Evolutionary conservation across 2,329 filamentous ascomycete genomes (phyloP), one percentile per base, ranked within the genome.

Genomic region (Zymoseptoria brevis): DNA sequence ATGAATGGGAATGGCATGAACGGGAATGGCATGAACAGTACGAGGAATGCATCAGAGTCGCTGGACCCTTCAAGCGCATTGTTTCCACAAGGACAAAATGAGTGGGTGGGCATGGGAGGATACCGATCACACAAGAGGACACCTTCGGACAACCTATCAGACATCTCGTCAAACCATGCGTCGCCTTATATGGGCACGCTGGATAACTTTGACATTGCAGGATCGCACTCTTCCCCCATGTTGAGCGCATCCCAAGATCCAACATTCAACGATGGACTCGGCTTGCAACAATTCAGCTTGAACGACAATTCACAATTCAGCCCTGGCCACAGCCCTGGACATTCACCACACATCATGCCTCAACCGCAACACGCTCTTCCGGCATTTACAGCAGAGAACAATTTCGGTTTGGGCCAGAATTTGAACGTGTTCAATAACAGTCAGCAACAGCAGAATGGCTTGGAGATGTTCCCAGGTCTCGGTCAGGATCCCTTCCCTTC

Each of bases 121-220:
- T 96, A 96, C 70, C 87, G 89, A 65, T 80, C 83, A n/a, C 93
- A 96, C 72, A 83, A 91, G 67, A 85, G 92, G 69, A 86, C 84
- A 45, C 89, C 90, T 0, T 96, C 92, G n/a, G 93, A 96, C 65
- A 75, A 77, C 67, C 90, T 87, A 69, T 96, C 91, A 2, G 93
- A 96, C 66, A 87, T 96, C 5, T 96, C 84, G 2, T 77, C 87
- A 19, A 89, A 87, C 16, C 86, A 89, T 21, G 88, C 87, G 22
- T 96, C 93, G 19, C 93, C 93, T 3, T 90, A 90, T 69, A 76
- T 96, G 59, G 83, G 82, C 26, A 87, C 87, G 66, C 82, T 88
- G 61, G 92, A 96, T 68, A 84, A 79, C 63, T 95, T 96, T 69
- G 91, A 96, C 19, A 75, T 79, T n/a, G 41, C 30, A n/a, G 79